Evolutionary conservation across 495 filamentous ascomycete genomes (phyloP).

Genomic region (Penicillium paradoxum): DNA sequence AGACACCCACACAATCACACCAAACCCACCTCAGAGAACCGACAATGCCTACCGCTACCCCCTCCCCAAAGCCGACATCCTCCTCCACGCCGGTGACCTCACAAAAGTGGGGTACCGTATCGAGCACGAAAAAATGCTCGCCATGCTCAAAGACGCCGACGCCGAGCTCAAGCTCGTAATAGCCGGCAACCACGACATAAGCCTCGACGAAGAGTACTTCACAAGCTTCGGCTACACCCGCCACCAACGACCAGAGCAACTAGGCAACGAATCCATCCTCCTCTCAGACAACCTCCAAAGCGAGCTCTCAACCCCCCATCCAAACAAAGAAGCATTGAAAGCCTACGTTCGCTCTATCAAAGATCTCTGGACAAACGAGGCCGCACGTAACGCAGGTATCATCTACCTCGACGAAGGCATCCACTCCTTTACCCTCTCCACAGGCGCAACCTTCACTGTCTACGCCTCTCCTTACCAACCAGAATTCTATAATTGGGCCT

Average conservation of each 20-base stretch:
- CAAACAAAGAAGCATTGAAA: conserved; percentile 9
- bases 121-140: conserved; percentile 50
- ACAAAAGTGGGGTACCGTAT: conserved; percentile 54
- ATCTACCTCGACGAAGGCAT: conserved; percentile 64
- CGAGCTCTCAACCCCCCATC: conserved; percentile 1
- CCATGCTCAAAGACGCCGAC: conserved; percentile 49
- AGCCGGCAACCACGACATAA: conserved; percentile 76
- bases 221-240: conserved; percentile 24
- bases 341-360: conserved; percentile 26
- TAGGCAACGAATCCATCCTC: conserved; percentile 8
- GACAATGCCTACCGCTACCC: conserved; percentile 39
- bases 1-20: conserved; percentile 53
- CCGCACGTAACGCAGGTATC: conserved; percentile 49
- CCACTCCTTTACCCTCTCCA: conserved; percentile 49
- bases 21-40: conserved; percentile 22
- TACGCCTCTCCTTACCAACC: conserved; percentile 70
- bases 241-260: conserved; percentile 26
- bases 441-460: conserved; percentile 55
- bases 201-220: conserved; percentile 57
- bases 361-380: conserved; percentile 44
- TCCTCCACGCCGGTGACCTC: conserved; percentile 71
- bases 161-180: conserved; percentile 76
- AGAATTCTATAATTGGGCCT: conserved; percentile 56
- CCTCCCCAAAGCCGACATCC: conserved; percentile 55
- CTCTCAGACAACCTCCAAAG: conserved; percentile 8